These are phyloP conservation scores for Domatiomyces catenatus DNA, from an alignment of 2,329 filamentous ascomycete species.

Conservation along the genomic window DNA sequence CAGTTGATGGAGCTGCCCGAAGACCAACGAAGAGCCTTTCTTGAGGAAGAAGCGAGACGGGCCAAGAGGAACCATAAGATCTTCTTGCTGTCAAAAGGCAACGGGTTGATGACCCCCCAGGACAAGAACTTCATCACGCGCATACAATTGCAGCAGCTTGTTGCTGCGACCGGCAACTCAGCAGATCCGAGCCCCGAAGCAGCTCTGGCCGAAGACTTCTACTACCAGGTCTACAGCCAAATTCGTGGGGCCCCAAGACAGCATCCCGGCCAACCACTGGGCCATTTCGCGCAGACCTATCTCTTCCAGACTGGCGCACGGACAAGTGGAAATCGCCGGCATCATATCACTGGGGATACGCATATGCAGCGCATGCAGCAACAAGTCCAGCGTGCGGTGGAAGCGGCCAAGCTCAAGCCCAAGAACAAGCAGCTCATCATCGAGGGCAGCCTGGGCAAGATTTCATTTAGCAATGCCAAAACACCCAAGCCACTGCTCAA, in stretches of 20 bases:
- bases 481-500: slow-evolving; percentile 89
- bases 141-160: slow-evolving; percentile 91
- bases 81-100: slow-evolving; percentile 78
- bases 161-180: slow-evolving; percentile 77
- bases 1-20: slow-evolving; percentile 66
- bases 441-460: slow-evolving; percentile 90
- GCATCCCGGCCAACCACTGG: slow-evolving; percentile 81
- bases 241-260: slow-evolving; percentile 81
- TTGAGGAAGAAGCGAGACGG: slow-evolving; percentile 83
- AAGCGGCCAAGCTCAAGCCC: slow-evolving; percentile 90
- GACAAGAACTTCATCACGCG: slow-evolving; percentile 99
- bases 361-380: slow-evolving; percentile 99
- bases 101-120: slow-evolving; percentile 95
- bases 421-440: slow-evolving; percentile 97
- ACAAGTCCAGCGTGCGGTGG: slow-evolving; percentile 90
- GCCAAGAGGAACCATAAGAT: slow-evolving; percentile 99
- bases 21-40: slow-evolving; percentile 65
- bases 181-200: slow-evolving; percentile 67
- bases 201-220: slow-evolving; percentile 82
- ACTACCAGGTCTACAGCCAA: slow-evolving; percentile 93
- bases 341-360: slow-evolving; percentile 76
- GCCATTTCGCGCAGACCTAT: slow-evolving; percentile 95
- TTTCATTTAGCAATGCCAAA: slow-evolving; percentile 97
- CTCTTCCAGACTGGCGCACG: slow-evolving; percentile 86
- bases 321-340: slow-evolving; percentile 53